Conservation (phyloP, 2,329 filamentous ascomycete species). For the Fusarium cyanostomum region DNA sequence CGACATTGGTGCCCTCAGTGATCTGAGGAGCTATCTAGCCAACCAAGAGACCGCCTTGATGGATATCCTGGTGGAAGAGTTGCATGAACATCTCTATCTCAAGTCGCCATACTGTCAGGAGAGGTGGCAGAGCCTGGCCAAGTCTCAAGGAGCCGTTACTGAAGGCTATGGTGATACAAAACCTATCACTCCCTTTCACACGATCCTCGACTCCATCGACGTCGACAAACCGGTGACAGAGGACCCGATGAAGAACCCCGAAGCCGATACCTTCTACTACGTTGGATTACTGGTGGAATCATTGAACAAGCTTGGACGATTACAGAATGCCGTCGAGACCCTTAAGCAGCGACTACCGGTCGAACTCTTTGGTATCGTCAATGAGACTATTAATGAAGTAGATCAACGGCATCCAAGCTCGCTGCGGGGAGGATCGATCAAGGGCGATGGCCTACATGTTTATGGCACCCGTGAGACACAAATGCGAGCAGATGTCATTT, state of each 20-base stretch:
- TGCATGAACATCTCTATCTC: conserved; percentile 96
- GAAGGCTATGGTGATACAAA: conserved; percentile 59
- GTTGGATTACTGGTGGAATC: conserved; percentile 88
- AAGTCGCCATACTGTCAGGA: conserved; percentile 98
- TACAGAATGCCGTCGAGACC: conserved; percentile 87
- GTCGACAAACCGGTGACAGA: conserved; percentile 74
- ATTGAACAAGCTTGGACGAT: conserved; percentile 84
- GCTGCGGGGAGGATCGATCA: conserved; percentile 65
- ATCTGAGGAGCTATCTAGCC: conserved; percentile 85
- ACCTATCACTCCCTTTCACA: conserved; percentile 64
- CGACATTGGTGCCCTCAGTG: conserved; percentile 86
- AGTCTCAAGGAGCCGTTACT: conserved; percentile 66
- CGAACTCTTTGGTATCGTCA: conserved; percentile 92
- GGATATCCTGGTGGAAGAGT: conserved; percentile 95
- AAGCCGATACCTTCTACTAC: conserved; percentile 95
- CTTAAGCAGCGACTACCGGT: conserved; percentile 94
- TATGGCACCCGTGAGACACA: conserved; percentile 77
- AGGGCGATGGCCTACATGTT: conserved; percentile 66
- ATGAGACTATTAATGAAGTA: conserved; percentile 93
- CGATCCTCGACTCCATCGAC: conserved; percentile 69
- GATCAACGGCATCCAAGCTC: conserved; percentile 92
- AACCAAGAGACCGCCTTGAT: conserved; percentile 93
- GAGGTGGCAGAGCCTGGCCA: conserved; percentile 86
- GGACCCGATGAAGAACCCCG: conserved; percentile 91
- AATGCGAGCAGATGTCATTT: conserved; percentile 83